Evolutionary conservation across 192 early-diverging fungal species (phyloP).

Genomic region (Gryganskiella cystojenkinii): DNA sequence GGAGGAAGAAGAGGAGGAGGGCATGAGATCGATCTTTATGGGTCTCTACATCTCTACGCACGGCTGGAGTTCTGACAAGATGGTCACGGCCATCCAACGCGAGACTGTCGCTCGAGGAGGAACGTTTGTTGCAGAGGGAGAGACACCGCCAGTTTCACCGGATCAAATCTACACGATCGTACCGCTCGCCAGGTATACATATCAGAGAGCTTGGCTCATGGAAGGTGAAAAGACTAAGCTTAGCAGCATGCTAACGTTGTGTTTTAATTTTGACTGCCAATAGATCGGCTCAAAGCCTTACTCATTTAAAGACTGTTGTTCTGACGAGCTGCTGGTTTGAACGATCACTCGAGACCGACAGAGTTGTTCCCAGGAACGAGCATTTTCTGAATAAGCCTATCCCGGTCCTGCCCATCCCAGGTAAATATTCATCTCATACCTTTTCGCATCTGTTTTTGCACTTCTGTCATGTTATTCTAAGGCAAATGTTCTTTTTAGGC

Average conservation of each 20-base stretch:
- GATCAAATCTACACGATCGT: conserved; percentile 27
- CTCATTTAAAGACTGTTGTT: conserved; percentile 10
- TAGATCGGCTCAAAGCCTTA: background rate
- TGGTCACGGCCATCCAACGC: conserved; percentile 1
- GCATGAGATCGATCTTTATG: conserved; percentile 16
- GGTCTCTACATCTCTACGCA: conserved; percentile 33
- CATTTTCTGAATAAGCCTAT: conserved; percentile 34
- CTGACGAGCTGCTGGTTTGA: conserved; percentile 43
- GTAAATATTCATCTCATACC: background rate
- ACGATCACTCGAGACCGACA: conserved; percentile 19
- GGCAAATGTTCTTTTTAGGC: conserved; percentile 1
- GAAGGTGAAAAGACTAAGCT: too few relatives aligned
- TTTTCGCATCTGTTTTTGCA: too few relatives aligned
- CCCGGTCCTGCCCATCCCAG: conserved; percentile 18
- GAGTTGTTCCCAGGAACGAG: conserved; percentile 14
- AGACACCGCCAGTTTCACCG: conserved; percentile 5
- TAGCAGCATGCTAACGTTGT: too few relatives aligned
- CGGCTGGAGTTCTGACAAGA: conserved; percentile 7
- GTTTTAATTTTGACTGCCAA: background rate
- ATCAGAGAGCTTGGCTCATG: background rate
- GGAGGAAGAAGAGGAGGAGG: conserved; percentile 12
- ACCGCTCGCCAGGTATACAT: conserved; percentile 25
- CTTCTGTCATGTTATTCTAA: background rate
- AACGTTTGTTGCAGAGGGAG: conserved; percentile 15
- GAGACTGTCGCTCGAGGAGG: conserved; percentile 22